These are phyloP conservation scores for Syzygium malaccense DNA, from an alignment of 441 rosid genomes.

Conservation along the genomic window DNA sequence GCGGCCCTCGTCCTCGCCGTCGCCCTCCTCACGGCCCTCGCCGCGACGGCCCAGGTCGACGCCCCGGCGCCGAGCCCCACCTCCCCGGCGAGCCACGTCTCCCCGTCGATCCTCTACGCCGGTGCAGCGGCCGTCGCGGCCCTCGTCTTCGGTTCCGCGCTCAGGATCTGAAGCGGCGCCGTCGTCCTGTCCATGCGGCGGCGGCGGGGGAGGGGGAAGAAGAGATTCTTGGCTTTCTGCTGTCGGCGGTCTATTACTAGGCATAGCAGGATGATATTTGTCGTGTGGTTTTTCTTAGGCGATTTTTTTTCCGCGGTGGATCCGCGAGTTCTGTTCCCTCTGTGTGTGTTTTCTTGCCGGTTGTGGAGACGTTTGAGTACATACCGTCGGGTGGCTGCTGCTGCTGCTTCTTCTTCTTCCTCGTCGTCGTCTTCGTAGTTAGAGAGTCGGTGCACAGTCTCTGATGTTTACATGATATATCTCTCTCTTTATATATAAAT, in stretches of 20 bases:
- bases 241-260: too few species aligned
- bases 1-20: constrained; percentile 6
- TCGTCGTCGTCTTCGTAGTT: background rate
- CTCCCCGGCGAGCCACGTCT: constrained; percentile 22
- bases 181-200: too few species aligned
- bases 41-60: constrained; percentile 16
- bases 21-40: constrained; percentile 11
- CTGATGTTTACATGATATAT: background rate
- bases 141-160: constrained; percentile 27
- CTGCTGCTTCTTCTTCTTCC: background rate
- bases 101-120: constrained; percentile 21
- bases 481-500: background rate
- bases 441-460: background rate
- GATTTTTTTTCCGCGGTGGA: background rate
- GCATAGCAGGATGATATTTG: background rate
- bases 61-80: constrained; percentile 34
- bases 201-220: background rate
- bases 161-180: constrained; percentile 25
- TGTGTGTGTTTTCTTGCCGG: background rate
- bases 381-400: background rate
- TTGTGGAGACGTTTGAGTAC: background rate
- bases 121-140: constrained; percentile 13
- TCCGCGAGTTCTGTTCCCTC: background rate
- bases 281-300: background rate
- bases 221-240: background rate